These are phyloP conservation scores for Trichophyton equinum DNA, from an alignment of 2,329 filamentous ascomycete species.

Conservation along the genomic window DNA sequence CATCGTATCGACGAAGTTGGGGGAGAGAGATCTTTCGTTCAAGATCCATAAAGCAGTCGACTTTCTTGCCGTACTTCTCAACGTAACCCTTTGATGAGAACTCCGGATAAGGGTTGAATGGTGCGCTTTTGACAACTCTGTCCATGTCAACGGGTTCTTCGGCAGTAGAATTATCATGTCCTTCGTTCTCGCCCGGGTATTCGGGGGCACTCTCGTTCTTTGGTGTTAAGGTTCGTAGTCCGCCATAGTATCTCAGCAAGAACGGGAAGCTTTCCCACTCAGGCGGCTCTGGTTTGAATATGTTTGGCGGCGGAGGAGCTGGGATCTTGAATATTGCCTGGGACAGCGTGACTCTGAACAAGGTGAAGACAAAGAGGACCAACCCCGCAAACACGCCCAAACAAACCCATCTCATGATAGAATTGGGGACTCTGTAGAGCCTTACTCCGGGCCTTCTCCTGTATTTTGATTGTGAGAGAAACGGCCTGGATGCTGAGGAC, in stretches of 20 bases:
- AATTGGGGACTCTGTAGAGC: conserved; percentile 56
- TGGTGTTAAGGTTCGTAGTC: conserved; percentile 58
- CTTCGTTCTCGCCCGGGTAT: conserved; percentile 52
- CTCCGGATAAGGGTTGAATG: conserved; percentile 57
- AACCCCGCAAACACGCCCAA: conserved; percentile 56
- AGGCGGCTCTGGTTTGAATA: conserved; percentile 32
- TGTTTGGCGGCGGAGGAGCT: conserved; percentile 39
- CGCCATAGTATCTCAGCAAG: conserved; percentile 79
- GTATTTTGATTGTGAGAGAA: conserved; percentile 26
- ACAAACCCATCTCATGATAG: conserved; percentile 66
- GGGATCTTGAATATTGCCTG: conserved; percentile 45
- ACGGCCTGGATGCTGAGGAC: conserved; percentile 28
- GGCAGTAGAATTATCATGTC: conserved; percentile 3
- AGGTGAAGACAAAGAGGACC: conserved; percentile 61
- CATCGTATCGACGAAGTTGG: conserved; percentile 58
- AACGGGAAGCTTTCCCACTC: conserved; percentile 80
- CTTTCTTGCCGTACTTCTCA: conserved; percentile 45
- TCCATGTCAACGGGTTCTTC: neutral
- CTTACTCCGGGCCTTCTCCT: conserved; percentile 23
- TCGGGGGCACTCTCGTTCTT: conserved; percentile 59
- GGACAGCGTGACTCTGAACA: conserved; percentile 60
- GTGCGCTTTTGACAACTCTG: conserved; percentile 20
- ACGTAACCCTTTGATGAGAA: conserved; percentile 48
- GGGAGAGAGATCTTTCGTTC: conserved; percentile 55
- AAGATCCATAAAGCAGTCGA: conserved; percentile 67